A percentile compares a stretch with the other conserved stretches of the same genome.
Conservation (phyloP, 768 basidiomycete species). For the Tylopilus balloui region DNA sequence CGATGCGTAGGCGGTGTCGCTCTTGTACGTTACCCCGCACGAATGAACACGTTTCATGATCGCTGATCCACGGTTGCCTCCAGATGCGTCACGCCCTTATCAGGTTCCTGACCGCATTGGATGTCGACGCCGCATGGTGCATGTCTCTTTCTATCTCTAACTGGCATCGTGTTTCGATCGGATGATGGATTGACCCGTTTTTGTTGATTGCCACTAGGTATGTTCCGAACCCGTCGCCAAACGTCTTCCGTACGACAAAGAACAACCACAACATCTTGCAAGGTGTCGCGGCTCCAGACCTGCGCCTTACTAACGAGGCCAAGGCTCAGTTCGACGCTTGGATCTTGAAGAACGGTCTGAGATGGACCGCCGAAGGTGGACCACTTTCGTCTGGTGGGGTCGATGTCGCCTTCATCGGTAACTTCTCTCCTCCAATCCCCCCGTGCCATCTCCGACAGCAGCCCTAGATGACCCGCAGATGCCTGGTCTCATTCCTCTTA, state of each 20-base stretch:
- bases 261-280: slow-evolving; percentile 96
- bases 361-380: slow-evolving; percentile 84
- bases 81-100: slow-evolving; percentile 94
- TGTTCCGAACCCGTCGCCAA: slow-evolving; percentile 83
- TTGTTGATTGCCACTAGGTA: slow-evolving; percentile 46
- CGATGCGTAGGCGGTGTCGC: slow-evolving; percentile 76
- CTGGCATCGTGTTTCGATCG: background rate
- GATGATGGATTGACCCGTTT: slow-evolving; percentile 5
- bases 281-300: slow-evolving; percentile 78
- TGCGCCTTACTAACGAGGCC: slow-evolving; percentile 73
- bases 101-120: slow-evolving; percentile 73
- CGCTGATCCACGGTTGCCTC: slow-evolving; percentile 17
- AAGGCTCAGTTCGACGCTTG: slow-evolving; percentile 81
- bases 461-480: slow-evolving; percentile 81
- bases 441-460: slow-evolving; percentile 7
- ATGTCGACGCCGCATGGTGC: slow-evolving; percentile 81
- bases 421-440: slow-evolving; percentile 7
- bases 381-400: slow-evolving; percentile 79
- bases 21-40: slow-evolving; percentile 51
- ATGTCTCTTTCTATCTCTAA: slow-evolving; percentile 26
- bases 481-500: slow-evolving; percentile 90
- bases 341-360: slow-evolving; percentile 85
- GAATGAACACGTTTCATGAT: slow-evolving; percentile 4
- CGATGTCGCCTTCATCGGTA: slow-evolving; percentile 86
- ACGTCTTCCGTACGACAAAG: slow-evolving; percentile 89